phyloP scores from a whole-genome alignment of 176 grass and related monocot genomes.

The Raddia distichophylla region DNA sequence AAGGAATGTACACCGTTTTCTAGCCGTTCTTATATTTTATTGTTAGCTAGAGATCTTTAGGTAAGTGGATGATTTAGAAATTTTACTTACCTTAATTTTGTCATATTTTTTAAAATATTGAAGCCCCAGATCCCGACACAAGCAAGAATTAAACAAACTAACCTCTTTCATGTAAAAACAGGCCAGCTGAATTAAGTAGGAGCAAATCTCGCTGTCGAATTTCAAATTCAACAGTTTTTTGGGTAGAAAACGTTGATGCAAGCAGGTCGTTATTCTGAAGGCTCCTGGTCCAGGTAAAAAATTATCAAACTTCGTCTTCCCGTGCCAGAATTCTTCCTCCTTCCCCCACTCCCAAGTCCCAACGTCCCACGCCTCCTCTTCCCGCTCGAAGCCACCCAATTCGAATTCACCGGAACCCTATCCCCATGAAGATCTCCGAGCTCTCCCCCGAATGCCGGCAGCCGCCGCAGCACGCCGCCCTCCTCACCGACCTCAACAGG shows the following conservation, averaged over 20 bases:
- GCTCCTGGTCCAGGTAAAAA: background rate
- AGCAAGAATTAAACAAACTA: background rate
- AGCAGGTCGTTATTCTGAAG: background rate
- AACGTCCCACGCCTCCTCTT: background rate
- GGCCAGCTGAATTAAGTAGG: background rate
- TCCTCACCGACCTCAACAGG: slow-evolving; percentile 67
- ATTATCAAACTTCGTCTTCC: too few species aligned
- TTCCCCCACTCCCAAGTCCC: background rate
- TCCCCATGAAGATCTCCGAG: slow-evolving; percentile 94
- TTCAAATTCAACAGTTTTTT: background rate
- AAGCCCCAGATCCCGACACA: background rate
- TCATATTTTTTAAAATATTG: too few species aligned
- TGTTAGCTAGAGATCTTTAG: too few species aligned
- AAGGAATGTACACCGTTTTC: too few species aligned
- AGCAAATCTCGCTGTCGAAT: background rate
- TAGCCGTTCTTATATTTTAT: too few species aligned
- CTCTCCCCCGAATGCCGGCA: slow-evolving; percentile 81
- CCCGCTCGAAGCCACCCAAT: slow-evolving; percentile 37
- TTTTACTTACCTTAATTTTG: too few species aligned
- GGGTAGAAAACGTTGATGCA: background rate
- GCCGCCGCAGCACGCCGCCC: slow-evolving; percentile 35
- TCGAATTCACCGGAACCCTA: slow-evolving; percentile 28
- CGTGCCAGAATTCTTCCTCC: slow-evolving; percentile 8
- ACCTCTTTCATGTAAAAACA: background rate
- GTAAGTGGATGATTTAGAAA: too few species aligned